Evolutionary conservation across 2,329 filamentous ascomycete species (phyloP), one percentile per base, ranked within the genome.

Genomic region (Ophiostoma perfectum): DNA sequence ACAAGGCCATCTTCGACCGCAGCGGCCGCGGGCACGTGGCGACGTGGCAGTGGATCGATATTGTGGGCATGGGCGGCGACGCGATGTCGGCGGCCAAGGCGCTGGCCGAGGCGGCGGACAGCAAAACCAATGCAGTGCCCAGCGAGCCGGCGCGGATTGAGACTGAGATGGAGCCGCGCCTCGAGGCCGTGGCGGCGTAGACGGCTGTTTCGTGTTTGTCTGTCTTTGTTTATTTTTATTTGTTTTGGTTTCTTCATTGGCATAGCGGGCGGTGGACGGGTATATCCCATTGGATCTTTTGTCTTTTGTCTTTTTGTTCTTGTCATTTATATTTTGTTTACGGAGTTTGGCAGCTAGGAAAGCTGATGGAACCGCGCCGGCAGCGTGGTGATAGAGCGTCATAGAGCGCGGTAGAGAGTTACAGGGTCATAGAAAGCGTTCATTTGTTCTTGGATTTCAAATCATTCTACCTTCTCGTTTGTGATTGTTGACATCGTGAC

Each of bases 11-110:
- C 64, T 79, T 87, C 4, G 78, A 82, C 67, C 79, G 78, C 42
- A 78, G 77, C 69, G 78, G 74, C 75, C 0, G 71, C 72, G 65
- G 71, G 58, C 6, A 9, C 1, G 79, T 86, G 7, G 78, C 80
- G 3, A 76, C 78, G 67, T 87, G 85, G 85, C 75, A 76, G 58
- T 84, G 81, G 80, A 81, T 87, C 70, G 81, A 86, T 65, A 77
- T 82, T 27, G 78, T 84, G 2, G 84, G 83, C 7, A 77, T 85
- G 70, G 84, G 80, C 39, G 72, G 72, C 9, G 71, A 75, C 8
- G 73, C 73, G 3, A 58, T 44, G 63, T 64, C 63, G 18, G 41
- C 62, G 9, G 62, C 62, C 62, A 64, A 64, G 62, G 62, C 62
- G 1, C 41, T 64, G 41, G 62, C 60, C 4, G 60, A 41, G 60